Conservation (phyloP, 2,329 filamentous ascomycete genomes). For the Orbilia quercus region DNA sequence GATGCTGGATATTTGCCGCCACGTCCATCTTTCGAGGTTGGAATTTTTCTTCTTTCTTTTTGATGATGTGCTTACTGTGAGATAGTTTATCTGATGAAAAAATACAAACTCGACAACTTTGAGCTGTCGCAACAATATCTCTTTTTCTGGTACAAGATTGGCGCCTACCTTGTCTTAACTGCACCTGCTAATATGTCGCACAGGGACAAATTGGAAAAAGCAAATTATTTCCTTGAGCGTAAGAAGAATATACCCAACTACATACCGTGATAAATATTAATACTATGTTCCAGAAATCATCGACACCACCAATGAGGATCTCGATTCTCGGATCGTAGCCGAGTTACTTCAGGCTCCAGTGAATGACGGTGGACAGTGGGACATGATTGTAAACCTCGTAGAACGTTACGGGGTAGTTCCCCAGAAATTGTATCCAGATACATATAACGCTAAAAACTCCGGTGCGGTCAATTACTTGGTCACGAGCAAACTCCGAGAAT, state of each 20-base stretch:
- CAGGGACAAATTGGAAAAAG: slow-evolving; percentile 85
- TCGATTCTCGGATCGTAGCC: slow-evolving; percentile 79
- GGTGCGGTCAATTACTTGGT: slow-evolving; percentile 77
- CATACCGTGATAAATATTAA: neutral
- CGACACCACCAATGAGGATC: slow-evolving; percentile 75
- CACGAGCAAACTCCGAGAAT: slow-evolving; percentile 87
- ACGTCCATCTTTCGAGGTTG: slow-evolving; percentile 83
- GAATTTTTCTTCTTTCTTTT: neutral
- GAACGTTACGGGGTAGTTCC: slow-evolving; percentile 82
- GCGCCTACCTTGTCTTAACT: neutral
- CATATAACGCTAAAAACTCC: slow-evolving; percentile 79
- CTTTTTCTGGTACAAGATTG: slow-evolving; percentile 75
- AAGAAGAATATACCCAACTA: slow-evolving; percentile 6
- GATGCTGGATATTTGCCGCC: slow-evolving; percentile 91
- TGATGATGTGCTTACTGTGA: neutral
- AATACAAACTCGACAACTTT: slow-evolving; percentile 79
- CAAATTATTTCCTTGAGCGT: slow-evolving; percentile 86
- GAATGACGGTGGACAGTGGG: slow-evolving; percentile 87
- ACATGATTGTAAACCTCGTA: slow-evolving; percentile 83
- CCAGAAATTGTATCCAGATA: slow-evolving; percentile 72
- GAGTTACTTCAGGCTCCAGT: slow-evolving; percentile 75
- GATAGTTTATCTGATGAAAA: slow-evolving; percentile 80
- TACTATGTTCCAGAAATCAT: slow-evolving; percentile 69
- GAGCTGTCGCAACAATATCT: slow-evolving; percentile 89
- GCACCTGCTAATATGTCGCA: neutral